A percentile compares a stretch with the other conserved stretches of the same genome.
These are phyloP conservation scores for Hypomyces perniciosus DNA, from an alignment of 2,329 filamentous ascomycete species.

Conservation along the genomic window DNA sequence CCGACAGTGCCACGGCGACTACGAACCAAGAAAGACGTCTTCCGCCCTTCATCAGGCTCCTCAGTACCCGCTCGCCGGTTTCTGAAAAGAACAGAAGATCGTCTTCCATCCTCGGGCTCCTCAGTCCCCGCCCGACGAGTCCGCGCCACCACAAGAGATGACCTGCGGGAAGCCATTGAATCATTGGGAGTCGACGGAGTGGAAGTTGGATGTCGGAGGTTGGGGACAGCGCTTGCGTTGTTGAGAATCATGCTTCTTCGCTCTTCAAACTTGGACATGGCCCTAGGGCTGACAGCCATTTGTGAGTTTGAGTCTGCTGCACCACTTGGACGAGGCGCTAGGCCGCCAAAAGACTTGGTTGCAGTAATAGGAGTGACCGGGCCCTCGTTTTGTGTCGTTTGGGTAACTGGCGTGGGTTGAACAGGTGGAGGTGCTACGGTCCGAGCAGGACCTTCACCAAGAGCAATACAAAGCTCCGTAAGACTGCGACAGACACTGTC, in stretches of 20 bases:
- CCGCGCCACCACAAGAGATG: conserved; percentile 44
- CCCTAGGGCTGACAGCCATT: conserved; percentile 39
- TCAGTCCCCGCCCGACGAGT: conserved; percentile 44
- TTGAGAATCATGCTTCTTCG: conserved; percentile 42
- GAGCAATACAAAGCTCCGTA: conserved; percentile 83
- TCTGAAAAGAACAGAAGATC: conserved; percentile 40
- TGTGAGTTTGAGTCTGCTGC: conserved; percentile 34
- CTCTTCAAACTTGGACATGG: conserved; percentile 48
- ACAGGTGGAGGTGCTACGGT: conserved; percentile 13
- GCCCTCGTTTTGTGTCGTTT: conserved; percentile 19
- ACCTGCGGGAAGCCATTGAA: conserved; percentile 38
- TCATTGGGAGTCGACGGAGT: conserved; percentile 38
- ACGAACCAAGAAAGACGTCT: conserved; percentile 39
- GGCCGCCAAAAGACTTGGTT: conserved; percentile 33
- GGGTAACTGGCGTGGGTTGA: conserved; percentile 11
- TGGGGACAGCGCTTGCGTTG: conserved; percentile 37
- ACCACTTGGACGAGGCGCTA: conserved; percentile 37
- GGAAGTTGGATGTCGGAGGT: conserved; percentile 36
- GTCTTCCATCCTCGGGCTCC: conserved; percentile 45
- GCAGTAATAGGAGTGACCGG: conserved; percentile 39
- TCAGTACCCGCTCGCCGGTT: conserved; percentile 41
- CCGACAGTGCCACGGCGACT: conserved; percentile 41
- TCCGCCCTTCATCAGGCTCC: conserved; percentile 41
- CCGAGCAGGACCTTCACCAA: conserved; percentile 55
- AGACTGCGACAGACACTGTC: conserved; percentile 89